phyloP scores from a whole-genome alignment of 805 yeast genomes.

The Candida railenensis region DNA sequence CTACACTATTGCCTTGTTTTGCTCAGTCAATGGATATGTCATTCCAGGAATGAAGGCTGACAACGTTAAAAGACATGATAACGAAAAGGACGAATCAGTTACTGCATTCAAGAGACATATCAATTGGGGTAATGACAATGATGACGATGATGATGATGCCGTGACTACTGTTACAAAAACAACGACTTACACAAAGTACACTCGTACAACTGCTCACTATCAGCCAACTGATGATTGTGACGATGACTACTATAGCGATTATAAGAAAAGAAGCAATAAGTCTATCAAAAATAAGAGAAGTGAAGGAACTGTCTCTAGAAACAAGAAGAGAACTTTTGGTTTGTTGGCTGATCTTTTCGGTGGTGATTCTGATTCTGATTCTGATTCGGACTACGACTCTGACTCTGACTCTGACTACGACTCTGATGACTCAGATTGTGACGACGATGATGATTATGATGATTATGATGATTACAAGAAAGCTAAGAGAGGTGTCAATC shows the following conservation, averaged over 20 bases:
- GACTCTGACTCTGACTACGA: background rate
- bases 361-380: background rate
- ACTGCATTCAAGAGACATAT: conserved; percentile 1
- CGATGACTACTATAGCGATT: background rate
- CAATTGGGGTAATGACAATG: background rate
- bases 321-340: conserved; percentile 1
- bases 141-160: background rate
- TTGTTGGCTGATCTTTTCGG: background rate
- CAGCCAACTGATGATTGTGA: conserved; percentile 1
- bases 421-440: background rate
- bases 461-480: background rate
- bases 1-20: background rate
- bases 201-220: background rate
- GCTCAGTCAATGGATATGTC: background rate
- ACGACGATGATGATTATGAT: conserved; percentile 1
- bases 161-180: conserved; percentile 1
- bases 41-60: conserved; percentile 1
- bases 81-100: background rate
- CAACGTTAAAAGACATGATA: background rate
- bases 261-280: background rate
- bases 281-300: background rate
- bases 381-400: background rate
- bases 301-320: background rate
- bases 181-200: background rate
- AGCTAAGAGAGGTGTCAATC: background rate